Evolutionary conservation across 805 yeast species (phyloP).

Genomic region (Metschnikowia lochheadii): DNA sequence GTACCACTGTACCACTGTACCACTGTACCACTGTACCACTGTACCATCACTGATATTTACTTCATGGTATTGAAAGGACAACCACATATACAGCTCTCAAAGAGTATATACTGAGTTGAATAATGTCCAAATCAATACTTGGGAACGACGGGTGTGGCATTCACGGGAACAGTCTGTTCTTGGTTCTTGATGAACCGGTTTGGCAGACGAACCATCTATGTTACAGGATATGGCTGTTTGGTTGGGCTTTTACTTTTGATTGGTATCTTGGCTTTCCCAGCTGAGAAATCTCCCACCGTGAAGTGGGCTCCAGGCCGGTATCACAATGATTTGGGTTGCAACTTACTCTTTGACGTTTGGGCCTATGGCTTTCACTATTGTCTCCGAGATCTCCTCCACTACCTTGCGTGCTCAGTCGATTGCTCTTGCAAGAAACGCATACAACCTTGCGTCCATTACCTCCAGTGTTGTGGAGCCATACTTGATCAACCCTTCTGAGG

Average conservation of each 20-base stretch:
- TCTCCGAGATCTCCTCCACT: slow-evolving; percentile 10
- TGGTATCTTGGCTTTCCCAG: slow-evolving; percentile 14
- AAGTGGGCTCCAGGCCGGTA: slow-evolving; percentile 25
- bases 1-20: too few species aligned
- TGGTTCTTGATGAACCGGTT: slow-evolving; percentile 9
- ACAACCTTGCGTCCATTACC: slow-evolving; percentile 10
- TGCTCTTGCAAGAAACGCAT: slow-evolving; percentile 10
- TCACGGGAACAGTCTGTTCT: slow-evolving; percentile 8
- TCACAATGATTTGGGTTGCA: slow-evolving; percentile 14
- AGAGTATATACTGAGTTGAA: too few species aligned
- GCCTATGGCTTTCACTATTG: slow-evolving; percentile 12
- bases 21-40: too few species aligned
- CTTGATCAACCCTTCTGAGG: slow-evolving; percentile 11
- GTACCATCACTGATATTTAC: too few species aligned
- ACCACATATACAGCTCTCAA: too few species aligned
- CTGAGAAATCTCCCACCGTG: slow-evolving; percentile 14
- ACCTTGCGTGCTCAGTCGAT: slow-evolving; percentile 12
- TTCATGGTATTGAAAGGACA: too few species aligned
- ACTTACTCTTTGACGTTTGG: slow-evolving; percentile 10
- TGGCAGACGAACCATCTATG: slow-evolving; percentile 9
- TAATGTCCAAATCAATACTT: too few species aligned
- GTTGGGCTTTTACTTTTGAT: slow-evolving; percentile 6
- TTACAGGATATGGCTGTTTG: slow-evolving; percentile 3
- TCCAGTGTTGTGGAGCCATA: slow-evolving; percentile 11
- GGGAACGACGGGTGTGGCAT: slow-evolving; percentile 11